These are phyloP conservation scores for Candida sojae DNA, from an alignment of 1,139 yeast species.

Conservation along the genomic window DNA sequence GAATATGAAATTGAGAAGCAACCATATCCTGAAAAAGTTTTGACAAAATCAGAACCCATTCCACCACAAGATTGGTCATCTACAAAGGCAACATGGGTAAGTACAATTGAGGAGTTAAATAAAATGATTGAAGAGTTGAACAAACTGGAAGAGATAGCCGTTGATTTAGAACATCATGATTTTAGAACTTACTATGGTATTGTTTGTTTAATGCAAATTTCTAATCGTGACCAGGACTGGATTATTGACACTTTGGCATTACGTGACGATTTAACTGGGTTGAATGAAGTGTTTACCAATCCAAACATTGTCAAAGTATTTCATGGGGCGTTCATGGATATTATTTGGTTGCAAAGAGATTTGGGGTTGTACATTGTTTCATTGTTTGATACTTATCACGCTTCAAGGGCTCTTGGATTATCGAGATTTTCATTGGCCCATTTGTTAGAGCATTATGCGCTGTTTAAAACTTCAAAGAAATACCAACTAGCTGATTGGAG, in stretches of 20 bases:
- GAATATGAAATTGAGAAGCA: constrained; percentile 69
- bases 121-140: constrained; percentile 57
- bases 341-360: constrained; percentile 95
- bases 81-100: constrained; percentile 72
- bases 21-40: constrained; percentile 65
- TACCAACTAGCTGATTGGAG: constrained; percentile 99
- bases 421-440: constrained; percentile 86
- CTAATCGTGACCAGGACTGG: constrained; percentile 80
- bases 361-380: constrained; percentile 89
- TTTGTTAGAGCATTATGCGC: constrained; percentile 76
- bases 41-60: constrained; percentile 50
- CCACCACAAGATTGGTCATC: constrained; percentile 66
- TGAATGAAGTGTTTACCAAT: constrained; percentile 78
- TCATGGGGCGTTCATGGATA: constrained; percentile 97
- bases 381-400: constrained; percentile 90
- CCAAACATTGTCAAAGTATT: constrained; percentile 83
- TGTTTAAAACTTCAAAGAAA: constrained; percentile 87
- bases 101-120: constrained; percentile 51
- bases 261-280: constrained; percentile 65
- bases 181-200: constrained; percentile 87
- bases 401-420: constrained; percentile 74
- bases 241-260: constrained; percentile 77
- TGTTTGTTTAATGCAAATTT: constrained; percentile 91
- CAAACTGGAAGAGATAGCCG: constrained; percentile 68
- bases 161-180: constrained; percentile 98